Conservation (phyloP, 768 basidiomycete genomes). For the Brasilioporus rufonigricans region DNA sequence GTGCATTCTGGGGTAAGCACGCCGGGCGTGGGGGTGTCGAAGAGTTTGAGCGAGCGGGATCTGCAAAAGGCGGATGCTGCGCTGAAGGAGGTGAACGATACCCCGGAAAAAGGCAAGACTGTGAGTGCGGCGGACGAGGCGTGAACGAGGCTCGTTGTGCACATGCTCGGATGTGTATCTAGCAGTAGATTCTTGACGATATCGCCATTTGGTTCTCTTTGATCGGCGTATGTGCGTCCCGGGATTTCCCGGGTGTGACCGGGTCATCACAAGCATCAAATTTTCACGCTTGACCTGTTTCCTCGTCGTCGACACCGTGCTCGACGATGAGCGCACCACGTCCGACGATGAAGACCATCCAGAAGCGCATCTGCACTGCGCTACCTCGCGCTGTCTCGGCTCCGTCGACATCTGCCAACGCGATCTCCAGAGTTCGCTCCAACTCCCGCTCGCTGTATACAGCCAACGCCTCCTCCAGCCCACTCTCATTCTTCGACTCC, state of each 20-base stretch:
- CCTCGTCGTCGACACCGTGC: conserved; percentile 3
- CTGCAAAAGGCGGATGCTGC: conserved; percentile 86
- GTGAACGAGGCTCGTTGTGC: no score
- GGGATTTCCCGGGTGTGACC: conserved; percentile 16
- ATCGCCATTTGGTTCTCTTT: not conserved
- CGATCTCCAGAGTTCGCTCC: conserved; percentile 42
- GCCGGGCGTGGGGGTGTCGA: conserved; percentile 78
- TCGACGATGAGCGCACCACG: conserved; percentile 35
- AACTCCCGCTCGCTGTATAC: conserved; percentile 48
- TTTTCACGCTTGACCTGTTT: not conserved
- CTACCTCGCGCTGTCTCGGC: conserved; percentile 35
- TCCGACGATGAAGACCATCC: conserved; percentile 47
- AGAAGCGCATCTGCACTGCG: conserved; percentile 52
- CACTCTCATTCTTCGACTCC: conserved; percentile 42
- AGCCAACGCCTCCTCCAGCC: conserved; percentile 26
- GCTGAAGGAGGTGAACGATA: conserved; percentile 39
- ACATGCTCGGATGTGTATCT: conserved; percentile 22
- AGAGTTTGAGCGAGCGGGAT: conserved; percentile 85
- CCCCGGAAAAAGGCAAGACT: no score
- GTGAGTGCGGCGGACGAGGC: no score
- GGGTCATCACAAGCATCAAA: not conserved
- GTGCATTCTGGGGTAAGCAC: conserved; percentile 85
- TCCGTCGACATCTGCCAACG: conserved; percentile 29
- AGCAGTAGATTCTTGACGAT: not conserved
- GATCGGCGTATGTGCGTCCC: conserved; percentile 4